Base-by-base conservation (phyloP, 805 yeast species). In the Millerago galiae region DNA sequence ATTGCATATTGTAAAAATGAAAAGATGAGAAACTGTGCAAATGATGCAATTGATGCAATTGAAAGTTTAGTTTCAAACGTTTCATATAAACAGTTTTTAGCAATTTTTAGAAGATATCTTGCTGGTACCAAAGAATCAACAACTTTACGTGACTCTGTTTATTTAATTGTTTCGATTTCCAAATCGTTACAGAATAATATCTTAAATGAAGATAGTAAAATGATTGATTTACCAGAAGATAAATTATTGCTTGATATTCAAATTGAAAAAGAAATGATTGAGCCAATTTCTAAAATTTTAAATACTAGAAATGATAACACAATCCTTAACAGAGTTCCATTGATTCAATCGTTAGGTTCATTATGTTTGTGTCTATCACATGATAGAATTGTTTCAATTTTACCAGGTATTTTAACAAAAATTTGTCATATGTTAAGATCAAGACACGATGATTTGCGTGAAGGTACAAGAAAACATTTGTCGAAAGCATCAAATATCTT, bases 371-470 rank as follows among this genome's bases (percentile, higher is more conserved):
- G 87, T 39, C 68, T 91, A 34, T 67, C 83, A 0, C 68, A 71
- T 10, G 81, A 76, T 2, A 66, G 68, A 18, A 66, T 85, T 24
- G 74, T 72, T 15, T 55, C 69, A 5, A 77, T 79, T 38, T 70
- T 93, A 18, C 95, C 98, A 0, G 93, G 95, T 18, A 74, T 84
- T 11, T 68, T 93, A 49, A 85, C 96, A 0, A 78, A 80, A 49
- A 72, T 89, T n/a, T 89, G 96, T 59, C 97, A 91, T 59, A 83
- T 87, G 26, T 69, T 93, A 60, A 73, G 96, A 51, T 78, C 93
- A 24, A 78, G 87, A 56, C 77, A 90, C 4, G 96, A 88, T 60
- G 95, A 84, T 46, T 68, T 90, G 33, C 79, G 99, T 65, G 96
- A 93, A 55, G 77, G 87, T 2, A 82, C 86, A 9, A 74, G 99